phyloP scores from a whole-genome alignment of 805 yeast species.

The Maudiozyma turicensis region DNA sequence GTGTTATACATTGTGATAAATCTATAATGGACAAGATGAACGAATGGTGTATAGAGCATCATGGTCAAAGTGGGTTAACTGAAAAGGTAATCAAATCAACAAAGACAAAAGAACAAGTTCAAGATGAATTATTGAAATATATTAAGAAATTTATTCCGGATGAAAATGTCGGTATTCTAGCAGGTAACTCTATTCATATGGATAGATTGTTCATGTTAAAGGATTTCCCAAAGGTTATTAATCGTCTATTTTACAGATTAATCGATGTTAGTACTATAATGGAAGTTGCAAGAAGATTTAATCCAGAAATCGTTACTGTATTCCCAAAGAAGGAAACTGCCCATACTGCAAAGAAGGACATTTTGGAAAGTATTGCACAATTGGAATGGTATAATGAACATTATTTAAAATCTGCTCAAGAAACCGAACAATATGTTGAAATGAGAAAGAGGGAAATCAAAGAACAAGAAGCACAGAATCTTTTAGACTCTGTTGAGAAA shows the following conservation, averaged over 20 bases:
- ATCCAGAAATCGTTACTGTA: conserved; percentile 45
- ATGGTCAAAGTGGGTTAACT: conserved; percentile 69
- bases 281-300: conserved; percentile 75
- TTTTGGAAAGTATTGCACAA: conserved; percentile 79
- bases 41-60: conserved; percentile 82
- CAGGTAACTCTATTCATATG: conserved; percentile 90
- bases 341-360: conserved; percentile 87
- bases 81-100: conserved; percentile 50
- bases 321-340: conserved; percentile 56
- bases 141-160: conserved; percentile 45
- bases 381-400: conserved; percentile 65
- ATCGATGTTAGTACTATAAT: conserved; percentile 83
- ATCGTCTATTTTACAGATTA: conserved; percentile 60
- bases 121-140: conserved; percentile 53
- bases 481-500: neutral
- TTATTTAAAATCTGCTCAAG: conserved; percentile 36
- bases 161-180: conserved; percentile 55
- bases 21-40: conserved; percentile 60
- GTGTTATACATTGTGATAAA: conserved; percentile 64
- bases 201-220: conserved; percentile 75
- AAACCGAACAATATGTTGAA: conserved; percentile 10
- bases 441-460: neutral
- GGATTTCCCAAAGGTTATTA: conserved; percentile 72
- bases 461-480: neutral
- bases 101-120: conserved; percentile 51